Percentiles rank a stretch among this genome's conserved stretches.
Conservation (phyloP, 805 yeast species). For the Kazachstania viticola region DNA sequence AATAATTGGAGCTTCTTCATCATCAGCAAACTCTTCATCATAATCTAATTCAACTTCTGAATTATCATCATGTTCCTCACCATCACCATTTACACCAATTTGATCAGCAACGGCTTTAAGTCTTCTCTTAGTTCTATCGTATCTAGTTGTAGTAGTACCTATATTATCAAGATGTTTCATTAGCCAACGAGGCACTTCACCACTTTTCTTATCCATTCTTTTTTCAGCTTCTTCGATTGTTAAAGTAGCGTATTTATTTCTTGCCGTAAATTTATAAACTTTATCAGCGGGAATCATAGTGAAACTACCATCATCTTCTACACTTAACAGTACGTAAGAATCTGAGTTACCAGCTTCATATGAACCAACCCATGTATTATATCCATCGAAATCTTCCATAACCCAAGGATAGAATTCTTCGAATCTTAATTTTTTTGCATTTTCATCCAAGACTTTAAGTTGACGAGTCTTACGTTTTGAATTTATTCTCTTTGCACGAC, state of each 20-base stretch:
- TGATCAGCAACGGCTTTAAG: constrained; percentile 38
- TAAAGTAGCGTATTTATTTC: constrained; percentile 87
- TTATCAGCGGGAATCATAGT: constrained; percentile 93
- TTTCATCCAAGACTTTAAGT: constrained; percentile 68
- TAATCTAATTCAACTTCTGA: constrained; percentile 89
- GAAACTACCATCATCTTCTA: constrained; percentile 72
- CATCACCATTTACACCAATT: constrained; percentile 28
- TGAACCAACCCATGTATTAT: constrained; percentile 89
- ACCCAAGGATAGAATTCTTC: constrained; percentile 99
- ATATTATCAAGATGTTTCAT: constrained; percentile 78
- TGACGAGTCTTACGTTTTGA: constrained; percentile 76
- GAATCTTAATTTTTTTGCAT: constrained; percentile 72
- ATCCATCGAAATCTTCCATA: constrained; percentile 89
- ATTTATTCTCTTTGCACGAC: constrained; percentile 47
- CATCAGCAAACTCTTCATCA: constrained; percentile 96
- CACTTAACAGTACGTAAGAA: constrained; percentile 72
- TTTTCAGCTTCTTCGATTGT: constrained; percentile 95
- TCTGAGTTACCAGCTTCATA: constrained; percentile 86
- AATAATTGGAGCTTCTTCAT: constrained; percentile 95
- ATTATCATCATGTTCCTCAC: constrained; percentile 43
- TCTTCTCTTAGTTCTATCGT: constrained; percentile 36
- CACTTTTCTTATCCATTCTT: constrained; percentile 68
- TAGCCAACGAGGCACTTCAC: constrained; percentile 81
- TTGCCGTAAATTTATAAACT: constrained; percentile 83
- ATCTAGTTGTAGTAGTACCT: constrained; percentile 39